Base-by-base conservation (phyloP, 176 grass and related monocot genomes). In the Carex parvula region DNA sequence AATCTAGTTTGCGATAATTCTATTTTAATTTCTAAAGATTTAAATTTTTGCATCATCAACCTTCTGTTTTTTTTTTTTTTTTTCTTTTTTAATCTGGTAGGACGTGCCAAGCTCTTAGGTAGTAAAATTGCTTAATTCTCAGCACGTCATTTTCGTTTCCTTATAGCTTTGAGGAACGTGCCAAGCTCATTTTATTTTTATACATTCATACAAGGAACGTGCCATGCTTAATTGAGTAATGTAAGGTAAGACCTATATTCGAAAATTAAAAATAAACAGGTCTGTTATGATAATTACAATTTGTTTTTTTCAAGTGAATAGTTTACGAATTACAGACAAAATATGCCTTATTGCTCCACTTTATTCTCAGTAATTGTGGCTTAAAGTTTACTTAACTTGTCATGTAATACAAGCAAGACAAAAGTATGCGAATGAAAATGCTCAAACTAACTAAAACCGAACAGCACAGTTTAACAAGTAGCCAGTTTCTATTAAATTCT, bases 371-470 rank as follows among this genome's bases (percentile, higher is more conserved):
- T 77, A 56, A 77, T 77, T 50, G 5, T 77, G 22, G 50, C 73
- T 77, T 56, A 33, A 76, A 74, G 50, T 16, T 55, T 78, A 33
- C 2, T 77, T 78, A 78, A 57, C 73, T 77, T 77, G 1, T 54
- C 15, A 55, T 56, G 48, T 32, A 77, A 33, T 77, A 30, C 72
- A 77, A 56, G 50, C 22, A 77, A 77, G 12, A 6, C 21, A 30
- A 76, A 54, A 77, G 73, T 17, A 78, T 57, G 24, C 29, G 24
- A 57, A 32, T 56, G 50, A 75, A 41, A 71, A 78, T 6, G 50
- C 24, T 56, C 24, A 56, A 70, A 32, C 22, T 32, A 32, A 56
- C 50, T 33, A 78, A 78, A 78, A 56, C 73, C 11, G 4, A 77
- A 17, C 26, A 56, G 24, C 14, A 77, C 7, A 32, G 6, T 77